These are phyloP conservation scores for Phytophthora megakarya DNA, from an alignment of 352 stramenopile species.

Conservation along the genomic window DNA sequence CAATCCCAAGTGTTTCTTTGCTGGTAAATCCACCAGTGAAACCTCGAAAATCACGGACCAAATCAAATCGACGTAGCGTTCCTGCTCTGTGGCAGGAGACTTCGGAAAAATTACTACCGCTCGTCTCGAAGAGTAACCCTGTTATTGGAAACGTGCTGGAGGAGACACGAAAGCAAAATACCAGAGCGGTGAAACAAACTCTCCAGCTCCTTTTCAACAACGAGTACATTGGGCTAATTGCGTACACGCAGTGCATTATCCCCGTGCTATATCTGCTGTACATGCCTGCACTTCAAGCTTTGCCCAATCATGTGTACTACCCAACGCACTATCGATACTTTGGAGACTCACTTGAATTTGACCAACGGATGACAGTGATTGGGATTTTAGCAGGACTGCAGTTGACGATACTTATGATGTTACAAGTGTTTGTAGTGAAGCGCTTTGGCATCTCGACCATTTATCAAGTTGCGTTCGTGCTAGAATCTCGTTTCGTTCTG, in stretches of 20 bases:
- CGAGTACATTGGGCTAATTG: conserved; percentile 41
- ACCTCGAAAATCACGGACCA: background rate
- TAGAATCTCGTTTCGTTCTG: conserved; percentile 40
- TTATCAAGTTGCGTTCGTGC: conserved; percentile 59
- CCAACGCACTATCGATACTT: conserved; percentile 33
- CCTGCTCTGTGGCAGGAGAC: conserved; percentile 22
- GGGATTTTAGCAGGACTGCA: conserved; percentile 21
- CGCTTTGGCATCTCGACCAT: conserved; percentile 36
- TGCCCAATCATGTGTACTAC: conserved; percentile 39
- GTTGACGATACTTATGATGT: conserved; percentile 12
- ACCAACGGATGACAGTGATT: conserved; percentile 29
- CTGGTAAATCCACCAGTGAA: background rate
- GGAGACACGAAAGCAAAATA: conserved; percentile 37
- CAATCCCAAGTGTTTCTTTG: conserved; percentile 7
- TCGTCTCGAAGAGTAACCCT: conserved; percentile 17
- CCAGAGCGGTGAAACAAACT: conserved; percentile 34
- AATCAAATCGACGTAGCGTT: background rate
- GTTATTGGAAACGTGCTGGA: conserved; percentile 15
- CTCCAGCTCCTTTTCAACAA: conserved; percentile 47
- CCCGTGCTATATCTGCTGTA: conserved; percentile 42
- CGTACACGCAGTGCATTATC: conserved; percentile 42
- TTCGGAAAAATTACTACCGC: conserved; percentile 22
- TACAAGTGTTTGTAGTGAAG: conserved; percentile 34
- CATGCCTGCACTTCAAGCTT: conserved; percentile 23
- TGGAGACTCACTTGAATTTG: conserved; percentile 12